Percentiles rank a stretch among this genome's conserved stretches.
These are phyloP conservation scores for Diaporthe australafricana DNA, from an alignment of 2,329 filamentous ascomycete species.

Conservation along the genomic window DNA sequence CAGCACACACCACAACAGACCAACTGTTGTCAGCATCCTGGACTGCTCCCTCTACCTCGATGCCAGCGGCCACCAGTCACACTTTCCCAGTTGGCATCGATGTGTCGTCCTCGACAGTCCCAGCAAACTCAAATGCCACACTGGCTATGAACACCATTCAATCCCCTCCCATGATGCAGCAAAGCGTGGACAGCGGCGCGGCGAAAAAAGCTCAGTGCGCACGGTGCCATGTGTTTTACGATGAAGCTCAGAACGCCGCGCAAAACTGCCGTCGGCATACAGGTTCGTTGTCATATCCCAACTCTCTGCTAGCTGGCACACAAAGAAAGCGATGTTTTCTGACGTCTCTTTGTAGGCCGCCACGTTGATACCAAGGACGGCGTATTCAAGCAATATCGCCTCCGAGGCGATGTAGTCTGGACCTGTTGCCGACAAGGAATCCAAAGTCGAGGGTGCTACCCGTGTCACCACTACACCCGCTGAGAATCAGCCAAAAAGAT, in stretches of 20 bases:
- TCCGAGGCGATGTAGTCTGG: not conserved
- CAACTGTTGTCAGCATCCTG: not conserved
- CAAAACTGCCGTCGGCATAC: not conserved
- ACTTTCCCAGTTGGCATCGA: not conserved
- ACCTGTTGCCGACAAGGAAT: not conserved
- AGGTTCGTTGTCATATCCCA: not conserved
- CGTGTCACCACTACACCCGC: not conserved
- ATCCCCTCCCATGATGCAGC: not conserved
- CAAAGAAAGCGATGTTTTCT: not conserved
- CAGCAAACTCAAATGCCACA: not conserved
- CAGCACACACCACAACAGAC: too few relatives aligned
- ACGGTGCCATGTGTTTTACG: not conserved
- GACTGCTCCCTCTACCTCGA: too few relatives aligned
- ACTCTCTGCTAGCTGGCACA: not conserved
- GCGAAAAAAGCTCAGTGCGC: not conserved
- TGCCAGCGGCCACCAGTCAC: not conserved
- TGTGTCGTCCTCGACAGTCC: not conserved
- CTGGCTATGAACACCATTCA: not conserved
- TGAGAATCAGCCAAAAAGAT: not conserved
- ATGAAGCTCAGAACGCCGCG: not conserved
- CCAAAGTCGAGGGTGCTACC: not conserved
- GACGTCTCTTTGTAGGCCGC: not conserved
- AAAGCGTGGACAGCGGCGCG: not conserved
- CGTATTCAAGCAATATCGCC: not conserved
- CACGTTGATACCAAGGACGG: not conserved